Base-by-base conservation (phyloP, 2,329 filamentous ascomycete genomes). In the Ciborinia camelliae region DNA sequence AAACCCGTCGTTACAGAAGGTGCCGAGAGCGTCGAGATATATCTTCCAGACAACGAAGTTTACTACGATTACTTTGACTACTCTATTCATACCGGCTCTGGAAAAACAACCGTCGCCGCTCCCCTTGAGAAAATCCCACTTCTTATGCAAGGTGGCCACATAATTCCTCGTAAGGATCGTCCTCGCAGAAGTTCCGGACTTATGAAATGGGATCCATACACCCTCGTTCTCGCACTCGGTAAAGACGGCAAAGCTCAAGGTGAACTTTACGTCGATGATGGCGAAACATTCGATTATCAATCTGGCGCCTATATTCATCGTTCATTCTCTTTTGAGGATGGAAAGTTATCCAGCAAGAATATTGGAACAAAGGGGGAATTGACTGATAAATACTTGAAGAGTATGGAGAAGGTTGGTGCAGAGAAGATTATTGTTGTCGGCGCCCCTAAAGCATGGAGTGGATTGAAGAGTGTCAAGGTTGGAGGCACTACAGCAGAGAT, bases 1-100 rank as follows among this genome's bases (percentile, higher is more conserved):
- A 98, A 97, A 79, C 95, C 95, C 0, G 88, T 98, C 18, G 90
- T 92, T 1, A 85, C 88, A 30, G 87, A 96, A 77, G 90, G 87
- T 68, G 87, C 88, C 54, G 83, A 84, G 23, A 86, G 85, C 26
- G 86, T 88, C 0, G 88, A 92, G 26, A 85, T 99, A 65, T 97
- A 96, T 79, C 86, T 99, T 62, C 89, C 93, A 0, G 94, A 98
- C 71, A 85, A 89, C 65, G 91, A 96, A 76, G 84, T 90, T 62
- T 98, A 99, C 77, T 99, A 93, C 74, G 91, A 98, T 78, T 99
- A 99, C 80, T 96, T 95, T 75, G 91, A 91, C 72, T 97, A 92
- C 79, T 86, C 89, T 50, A 80, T 86, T 51, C 86, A 96, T 74
- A 77, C 81, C 47, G 88, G 89, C 30, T 86, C 88, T 68, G 90